Conservation (phyloP, 1,284 basidiomycete species). For the Boletellus deceptivus region DNA sequence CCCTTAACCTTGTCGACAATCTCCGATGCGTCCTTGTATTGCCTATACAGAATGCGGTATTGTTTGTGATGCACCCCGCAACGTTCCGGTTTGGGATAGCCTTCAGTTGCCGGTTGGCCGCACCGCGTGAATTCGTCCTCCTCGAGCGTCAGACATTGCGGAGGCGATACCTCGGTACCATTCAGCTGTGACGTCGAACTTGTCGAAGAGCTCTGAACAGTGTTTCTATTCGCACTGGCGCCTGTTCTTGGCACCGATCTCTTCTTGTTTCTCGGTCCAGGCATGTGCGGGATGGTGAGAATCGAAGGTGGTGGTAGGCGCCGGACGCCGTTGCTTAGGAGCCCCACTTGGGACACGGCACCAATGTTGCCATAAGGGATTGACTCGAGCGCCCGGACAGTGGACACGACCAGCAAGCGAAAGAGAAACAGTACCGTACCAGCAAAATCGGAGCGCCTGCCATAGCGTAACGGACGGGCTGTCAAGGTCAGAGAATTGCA, state of each 20-base stretch:
- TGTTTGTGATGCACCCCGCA: conserved; percentile 31
- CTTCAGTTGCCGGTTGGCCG: conserved; percentile 19
- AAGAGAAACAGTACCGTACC: too few relatives aligned
- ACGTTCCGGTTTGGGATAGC: conserved; percentile 15
- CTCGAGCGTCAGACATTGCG: conserved; percentile 25
- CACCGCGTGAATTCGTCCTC: conserved; percentile 32
- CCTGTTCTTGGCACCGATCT: background rate
- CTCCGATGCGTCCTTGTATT: conserved; percentile 33
- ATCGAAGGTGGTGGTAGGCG: background rate
- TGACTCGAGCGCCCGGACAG: too few relatives aligned
- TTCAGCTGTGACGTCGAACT: background rate
- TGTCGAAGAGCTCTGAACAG: background rate
- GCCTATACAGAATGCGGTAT: conserved; percentile 25
- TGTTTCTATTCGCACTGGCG: background rate
- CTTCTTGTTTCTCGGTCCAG: background rate
- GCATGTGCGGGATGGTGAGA: background rate
- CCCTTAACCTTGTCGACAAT: conserved; percentile 26
- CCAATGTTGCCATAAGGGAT: too few relatives aligned
- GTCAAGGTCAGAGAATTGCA: too few relatives aligned
- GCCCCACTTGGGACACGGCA: too few relatives aligned
- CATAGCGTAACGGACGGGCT: too few relatives aligned
- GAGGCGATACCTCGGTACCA: background rate
- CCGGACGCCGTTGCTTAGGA: too few relatives aligned
- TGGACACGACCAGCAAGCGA: too few relatives aligned
- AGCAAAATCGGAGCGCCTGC: too few relatives aligned